Percentiles rank a stretch among this genome's conserved stretches.
phyloP scores from a whole-genome alignment of 2,329 filamentous ascomycete species.

The Pseudogymnoascus sp. region DNA sequence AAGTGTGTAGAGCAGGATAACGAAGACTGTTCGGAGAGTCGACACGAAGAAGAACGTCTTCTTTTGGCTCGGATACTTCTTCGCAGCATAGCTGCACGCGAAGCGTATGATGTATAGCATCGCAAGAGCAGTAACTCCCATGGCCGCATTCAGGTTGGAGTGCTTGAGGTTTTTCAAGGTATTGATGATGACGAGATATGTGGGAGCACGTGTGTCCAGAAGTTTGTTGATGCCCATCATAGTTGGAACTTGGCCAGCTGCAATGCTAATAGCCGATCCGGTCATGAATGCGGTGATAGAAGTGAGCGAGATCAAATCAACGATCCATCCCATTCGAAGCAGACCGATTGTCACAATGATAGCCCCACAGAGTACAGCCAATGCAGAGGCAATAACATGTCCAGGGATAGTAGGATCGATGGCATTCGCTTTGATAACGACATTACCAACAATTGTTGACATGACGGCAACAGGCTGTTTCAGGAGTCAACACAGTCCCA shows the following conservation, averaged over 20 bases:
- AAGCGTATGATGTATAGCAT: constrained; percentile 72
- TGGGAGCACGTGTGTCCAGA: constrained; percentile 62
- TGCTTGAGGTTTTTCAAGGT: constrained; percentile 64
- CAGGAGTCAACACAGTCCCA: constrained; percentile 11
- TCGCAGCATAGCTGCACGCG: constrained; percentile 58
- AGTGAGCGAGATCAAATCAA: constrained; percentile 85
- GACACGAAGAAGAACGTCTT: constrained; percentile 85
- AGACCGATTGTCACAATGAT: constrained; percentile 77
- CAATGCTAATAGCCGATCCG: constrained; percentile 85
- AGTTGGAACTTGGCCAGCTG: constrained; percentile 71
- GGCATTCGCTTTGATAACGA: constrained; percentile 59
- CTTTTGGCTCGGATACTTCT: constrained; percentile 59
- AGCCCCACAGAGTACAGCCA: constrained; percentile 70
- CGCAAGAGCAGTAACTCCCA: constrained; percentile 76
- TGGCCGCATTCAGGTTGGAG: constrained; percentile 70
- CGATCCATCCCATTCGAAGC: constrained; percentile 76
- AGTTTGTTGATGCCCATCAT: constrained; percentile 67
- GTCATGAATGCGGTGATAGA: constrained; percentile 96
- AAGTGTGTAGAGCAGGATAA: constrained; percentile 86
- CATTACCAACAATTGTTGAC: constrained; percentile 80
- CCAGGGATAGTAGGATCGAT: constrained; percentile 50
- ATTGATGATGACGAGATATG: constrained; percentile 79
- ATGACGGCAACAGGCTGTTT: constrained; percentile 83
- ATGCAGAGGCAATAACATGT: constrained; percentile 67
- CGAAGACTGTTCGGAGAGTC: constrained; percentile 83